Base-by-base conservation (phyloP, 495 filamentous ascomycete genomes). In the Trichocladium uniseriatum region DNA sequence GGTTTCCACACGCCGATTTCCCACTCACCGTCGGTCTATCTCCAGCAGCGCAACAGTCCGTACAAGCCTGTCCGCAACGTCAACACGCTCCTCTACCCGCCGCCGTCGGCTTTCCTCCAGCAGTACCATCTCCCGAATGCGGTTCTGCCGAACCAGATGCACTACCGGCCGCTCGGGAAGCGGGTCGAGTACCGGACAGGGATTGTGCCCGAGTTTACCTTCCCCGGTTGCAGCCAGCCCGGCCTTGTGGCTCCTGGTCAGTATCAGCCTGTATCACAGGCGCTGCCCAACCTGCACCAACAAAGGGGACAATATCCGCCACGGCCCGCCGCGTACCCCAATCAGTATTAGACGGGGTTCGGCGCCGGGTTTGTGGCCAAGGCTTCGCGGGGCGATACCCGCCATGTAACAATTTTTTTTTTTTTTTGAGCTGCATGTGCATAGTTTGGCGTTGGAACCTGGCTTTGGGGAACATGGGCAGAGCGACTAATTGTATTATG, bases 21-120 rank as follows among this genome's bases (percentile, higher is more conserved):
- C 0, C 65, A 78, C 68, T 62, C 82, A 67, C 68, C 79, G 22
- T 74, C 78, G 38, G 54, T 79, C 51, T 80, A 80, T 53, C 70
- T 80, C 13, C 76, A 80, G 52, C 79, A 83, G 55, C 74, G 76
- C 49, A 69, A 76, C 38, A 97, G 94, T 40, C 92, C 92, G 1
- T 98, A 97, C 66, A 86, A 84, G 51, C 92, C 92, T 4, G 82
- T 98, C 22, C 84, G 90, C 45, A 77, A 83, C 45, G 87, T 96
- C 43, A 87, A 89, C 52, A 94, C 88, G 3, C 75, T 98, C 16
- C 75, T 96, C 15, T 86, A 92, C 24, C 92, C 91, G 11, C 87
- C 92, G 42, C 86, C 89, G 0, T 86, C 87, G 13, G 75, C 79
- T 0, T 86, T 87, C 10, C 76, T 94, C 39, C 79, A 89, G 40